phyloP scores from a whole-genome alignment of 2,329 filamentous ascomycete species.

The Scleromitrula shiraiana region DNA sequence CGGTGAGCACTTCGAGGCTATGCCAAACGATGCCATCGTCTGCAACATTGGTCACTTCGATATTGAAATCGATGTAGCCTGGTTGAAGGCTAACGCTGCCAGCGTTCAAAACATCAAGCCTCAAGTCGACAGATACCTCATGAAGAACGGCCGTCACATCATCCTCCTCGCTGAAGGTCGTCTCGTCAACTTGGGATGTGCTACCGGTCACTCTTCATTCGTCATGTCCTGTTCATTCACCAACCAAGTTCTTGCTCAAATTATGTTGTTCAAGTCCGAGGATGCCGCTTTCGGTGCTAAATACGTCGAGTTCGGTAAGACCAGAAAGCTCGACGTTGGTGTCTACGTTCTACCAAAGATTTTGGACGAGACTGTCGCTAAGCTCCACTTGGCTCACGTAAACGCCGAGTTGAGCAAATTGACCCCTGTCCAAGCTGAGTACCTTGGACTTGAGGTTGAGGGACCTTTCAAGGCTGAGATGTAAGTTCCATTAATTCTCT shows the following conservation, averaged over 20 bases:
- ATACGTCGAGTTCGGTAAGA: conserved; percentile 93
- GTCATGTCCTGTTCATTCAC: conserved; percentile 99
- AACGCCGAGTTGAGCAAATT: conserved; percentile 90
- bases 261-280: conserved; percentile 91
- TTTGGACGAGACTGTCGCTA: conserved; percentile 95
- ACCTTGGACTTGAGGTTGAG: conserved; percentile 76
- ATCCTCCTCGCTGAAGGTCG: conserved; percentile 97
- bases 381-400: conserved; percentile 86
- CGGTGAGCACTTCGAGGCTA: conserved; percentile 84
- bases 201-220: conserved; percentile 98
- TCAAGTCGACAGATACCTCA: conserved; percentile 96
- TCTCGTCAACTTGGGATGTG: conserved; percentile 98
- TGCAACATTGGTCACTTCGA: conserved; percentile 99
- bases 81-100: conserved; percentile 94
- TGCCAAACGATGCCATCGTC: conserved; percentile 97
- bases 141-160: conserved; percentile 91
- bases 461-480: conserved; percentile 96
- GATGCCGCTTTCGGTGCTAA: conserved; percentile 84
- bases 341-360: conserved; percentile 99
- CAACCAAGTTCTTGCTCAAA: conserved; percentile 99
- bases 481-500: conserved; percentile 41
- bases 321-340: conserved; percentile 79
- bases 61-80: conserved; percentile 99
- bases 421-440: conserved; percentile 81
- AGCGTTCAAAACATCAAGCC: conserved; percentile 99